phyloP scores from a whole-genome alignment of 495 filamentous ascomycete genomes.

The Hypoxylon intermedium region DNA sequence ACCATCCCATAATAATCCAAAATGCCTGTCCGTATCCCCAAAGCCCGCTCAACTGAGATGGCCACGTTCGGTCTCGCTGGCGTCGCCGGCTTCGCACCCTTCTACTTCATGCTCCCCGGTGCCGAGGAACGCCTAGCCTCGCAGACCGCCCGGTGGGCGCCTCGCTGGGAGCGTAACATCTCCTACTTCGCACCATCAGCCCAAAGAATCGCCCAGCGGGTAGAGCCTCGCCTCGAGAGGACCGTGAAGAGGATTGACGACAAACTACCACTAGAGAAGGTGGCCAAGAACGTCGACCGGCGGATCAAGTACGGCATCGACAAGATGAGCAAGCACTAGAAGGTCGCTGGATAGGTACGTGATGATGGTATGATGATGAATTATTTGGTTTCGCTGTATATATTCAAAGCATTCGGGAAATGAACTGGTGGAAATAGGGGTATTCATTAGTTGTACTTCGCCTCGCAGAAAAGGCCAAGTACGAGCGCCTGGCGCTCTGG shows the following conservation, averaged over 20 bases:
- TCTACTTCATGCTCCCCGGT: slow-evolving; percentile 57
- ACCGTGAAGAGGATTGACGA: slow-evolving; percentile 51
- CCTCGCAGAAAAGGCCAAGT: not conserved
- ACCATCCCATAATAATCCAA: slow-evolving; percentile 28
- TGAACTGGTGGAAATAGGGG: slow-evolving; percentile 4
- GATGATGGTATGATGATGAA: not conserved
- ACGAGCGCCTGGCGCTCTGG: slow-evolving; percentile 25
- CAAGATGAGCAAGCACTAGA: slow-evolving; percentile 30
- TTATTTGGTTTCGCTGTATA: not conserved
- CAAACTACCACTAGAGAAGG: slow-evolving; percentile 52
- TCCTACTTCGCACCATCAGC: slow-evolving; percentile 52
- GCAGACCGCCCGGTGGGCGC: slow-evolving; percentile 57
- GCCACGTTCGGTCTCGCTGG: slow-evolving; percentile 54
- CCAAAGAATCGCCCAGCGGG: slow-evolving; percentile 50
- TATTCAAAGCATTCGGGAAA: not conserved
- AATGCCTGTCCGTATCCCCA: slow-evolving; percentile 58
- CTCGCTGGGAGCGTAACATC: slow-evolving; percentile 59
- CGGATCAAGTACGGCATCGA: slow-evolving; percentile 52
- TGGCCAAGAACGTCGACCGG: slow-evolving; percentile 50
- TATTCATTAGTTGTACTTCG: slow-evolving; percentile 19
- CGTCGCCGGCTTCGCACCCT: slow-evolving; percentile 52
- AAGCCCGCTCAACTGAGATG: slow-evolving; percentile 47
- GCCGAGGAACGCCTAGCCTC: slow-evolving; percentile 52
- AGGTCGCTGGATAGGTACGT: not conserved
- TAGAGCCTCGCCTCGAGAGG: slow-evolving; percentile 49